A percentile compares a stretch with the other conserved stretches of the same genome.
Conservation (phyloP, 805 yeast species). For the Kregervanrija pseudodelftensis region DNA sequence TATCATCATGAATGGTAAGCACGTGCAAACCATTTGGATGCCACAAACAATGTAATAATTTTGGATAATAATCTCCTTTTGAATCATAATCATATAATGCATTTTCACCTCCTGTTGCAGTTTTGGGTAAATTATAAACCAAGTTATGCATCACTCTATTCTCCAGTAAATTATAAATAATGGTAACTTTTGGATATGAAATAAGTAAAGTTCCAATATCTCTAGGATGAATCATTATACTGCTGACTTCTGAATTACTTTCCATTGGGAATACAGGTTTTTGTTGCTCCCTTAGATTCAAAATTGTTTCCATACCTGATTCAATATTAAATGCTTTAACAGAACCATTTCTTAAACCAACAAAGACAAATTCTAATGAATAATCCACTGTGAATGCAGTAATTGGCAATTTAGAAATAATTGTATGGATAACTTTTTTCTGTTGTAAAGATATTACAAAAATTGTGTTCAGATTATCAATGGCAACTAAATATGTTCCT, state of each 20-base stretch:
- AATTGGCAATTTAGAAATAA: conserved; percentile 59
- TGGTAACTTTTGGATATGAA: conserved; percentile 62
- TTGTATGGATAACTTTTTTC: conserved; percentile 51
- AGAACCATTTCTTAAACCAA: conserved; percentile 76
- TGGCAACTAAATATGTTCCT: conserved; percentile 72
- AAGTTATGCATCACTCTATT: conserved; percentile 51
- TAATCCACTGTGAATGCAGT: conserved; percentile 76
- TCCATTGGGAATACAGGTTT: conserved; percentile 51
- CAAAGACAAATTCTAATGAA: conserved; percentile 73
- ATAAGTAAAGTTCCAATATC: conserved; percentile 76
- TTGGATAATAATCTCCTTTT: conserved; percentile 23
- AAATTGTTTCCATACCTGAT: conserved; percentile 58
- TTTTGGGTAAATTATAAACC: conserved; percentile 55
- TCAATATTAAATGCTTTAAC: conserved; percentile 75
- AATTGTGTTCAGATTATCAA: conserved; percentile 55
- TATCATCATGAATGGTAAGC: conserved; percentile 73
- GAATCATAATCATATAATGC: conserved; percentile 22
- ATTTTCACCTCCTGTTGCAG: conserved; percentile 66
- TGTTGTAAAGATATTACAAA: conserved; percentile 64
- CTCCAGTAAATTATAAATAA: conserved; percentile 59
- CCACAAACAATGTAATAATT: conserved; percentile 50
- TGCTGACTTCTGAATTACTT: conserved; percentile 44
- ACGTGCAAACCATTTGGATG: conserved; percentile 92
- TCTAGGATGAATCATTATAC: conserved; percentile 79
- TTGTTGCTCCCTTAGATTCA: conserved; percentile 66